Base-by-base conservation (phyloP, 2,329 filamentous ascomycete species). In the Alternaria sp. region DNA sequence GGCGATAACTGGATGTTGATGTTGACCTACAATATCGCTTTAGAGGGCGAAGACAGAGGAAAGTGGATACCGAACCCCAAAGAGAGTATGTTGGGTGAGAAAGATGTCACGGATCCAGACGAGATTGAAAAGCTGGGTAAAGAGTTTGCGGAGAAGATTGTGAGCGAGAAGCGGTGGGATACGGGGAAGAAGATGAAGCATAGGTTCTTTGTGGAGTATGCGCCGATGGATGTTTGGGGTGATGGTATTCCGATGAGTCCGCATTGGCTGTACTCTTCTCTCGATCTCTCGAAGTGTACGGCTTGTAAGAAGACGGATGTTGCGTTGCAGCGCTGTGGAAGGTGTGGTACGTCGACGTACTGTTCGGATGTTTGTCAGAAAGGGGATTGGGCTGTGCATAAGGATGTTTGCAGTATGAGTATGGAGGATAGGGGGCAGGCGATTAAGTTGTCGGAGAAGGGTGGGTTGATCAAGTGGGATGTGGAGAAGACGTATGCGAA, bases 181-280 rank as follows among this genome's bases (percentile, higher is more conserved):
- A 68, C 68, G 3, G 60, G 63, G 1, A 71, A 68, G 36, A 63
- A 62, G 11, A 55, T 71, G 9, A 63, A 62, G 13, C 71, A 73
- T 30, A 30, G 47, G 9, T 72, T 73, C 11, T 66, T 62, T 12
- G 53, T 73, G 36, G 71, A 73, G 32, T 73, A 73, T 43, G 71
- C 68, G 40, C 68, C 71, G 0, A 73, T 73, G 71, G 71, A 73
- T 26, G 59, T 72, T 36, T 73, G 71, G 57, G 67, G 69, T 12
- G 71, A 73, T 40, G 71, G 71, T 2, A 73, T 73, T 3, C 57
- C 67, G 3, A 73, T 70, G 69, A 66, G 55, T 12, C 70, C 70
- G 8, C 70, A 72, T n/a, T 68, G 69, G 68, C 44, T 73, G 9
- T 73, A 73, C 26, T 28, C 53, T 5, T 19, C 54, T 2, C 62